These are phyloP conservation scores for Chrysoporthe austroafricana DNA, from an alignment of 2,329 filamentous ascomycete species.

Conservation along the genomic window DNA sequence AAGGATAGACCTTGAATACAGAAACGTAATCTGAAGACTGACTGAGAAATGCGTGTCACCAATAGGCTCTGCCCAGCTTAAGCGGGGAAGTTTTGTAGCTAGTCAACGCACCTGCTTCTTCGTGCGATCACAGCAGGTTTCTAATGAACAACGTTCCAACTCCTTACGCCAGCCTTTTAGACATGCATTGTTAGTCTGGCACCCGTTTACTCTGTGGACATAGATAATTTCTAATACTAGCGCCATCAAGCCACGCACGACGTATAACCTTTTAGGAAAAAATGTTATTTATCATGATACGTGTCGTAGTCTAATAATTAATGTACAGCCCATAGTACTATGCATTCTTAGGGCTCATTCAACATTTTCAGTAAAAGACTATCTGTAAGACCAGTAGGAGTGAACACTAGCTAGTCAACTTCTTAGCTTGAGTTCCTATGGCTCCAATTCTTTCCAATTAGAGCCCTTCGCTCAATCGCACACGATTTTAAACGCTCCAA, in stretches of 20 bases:
- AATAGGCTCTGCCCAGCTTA: no score
- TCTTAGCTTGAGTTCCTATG: not conserved
- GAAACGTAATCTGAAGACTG: no score
- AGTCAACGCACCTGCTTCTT: no score
- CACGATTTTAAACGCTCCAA: not conserved
- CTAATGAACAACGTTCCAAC: no score
- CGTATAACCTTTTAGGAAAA: no score
- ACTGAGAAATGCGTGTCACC: no score
- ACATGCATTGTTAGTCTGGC: not conserved
- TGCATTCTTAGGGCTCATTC: not conserved
- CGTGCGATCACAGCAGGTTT: no score
- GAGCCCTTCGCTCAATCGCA: not conserved
- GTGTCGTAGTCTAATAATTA: not conserved
- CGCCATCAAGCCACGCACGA: no score
- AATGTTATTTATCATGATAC: not conserved
- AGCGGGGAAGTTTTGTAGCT: no score
- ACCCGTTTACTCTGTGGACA: not conserved
- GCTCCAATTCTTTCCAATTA: not conserved
- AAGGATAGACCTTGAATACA: no score
- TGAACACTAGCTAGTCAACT: not conserved
- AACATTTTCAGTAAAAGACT: not conserved
- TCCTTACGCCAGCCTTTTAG: not conserved
- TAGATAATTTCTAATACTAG: not conserved
- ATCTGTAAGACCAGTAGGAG: not conserved
- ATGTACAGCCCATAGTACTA: not conserved